Conservation (phyloP, 2,329 filamentous ascomycete species). For the Phyllosticta citrichinensis region DNA sequence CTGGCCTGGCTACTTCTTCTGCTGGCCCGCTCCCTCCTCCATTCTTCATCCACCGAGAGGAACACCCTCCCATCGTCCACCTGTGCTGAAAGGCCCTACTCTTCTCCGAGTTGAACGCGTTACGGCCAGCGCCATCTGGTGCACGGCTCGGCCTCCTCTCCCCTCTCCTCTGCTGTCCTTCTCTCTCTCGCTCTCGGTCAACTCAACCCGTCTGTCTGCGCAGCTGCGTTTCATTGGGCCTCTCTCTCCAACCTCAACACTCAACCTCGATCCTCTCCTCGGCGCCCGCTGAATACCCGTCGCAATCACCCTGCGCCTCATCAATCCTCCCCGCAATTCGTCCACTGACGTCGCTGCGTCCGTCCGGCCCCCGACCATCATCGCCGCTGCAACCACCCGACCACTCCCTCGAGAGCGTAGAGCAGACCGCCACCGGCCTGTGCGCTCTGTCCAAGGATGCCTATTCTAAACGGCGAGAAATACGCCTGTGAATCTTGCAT, state of each 20-base stretch:
- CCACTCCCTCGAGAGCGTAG: conserved; percentile 7
- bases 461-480: conserved; percentile 71
- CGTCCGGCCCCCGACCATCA: not conserved
- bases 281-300: not conserved
- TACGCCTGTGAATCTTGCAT: conserved; percentile 97
- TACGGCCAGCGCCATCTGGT: conserved; percentile 32
- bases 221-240: conserved; percentile 1
- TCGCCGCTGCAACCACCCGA: not conserved
- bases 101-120: conserved; percentile 26
- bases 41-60: conserved; percentile 13
- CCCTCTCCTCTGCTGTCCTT: conserved; percentile 12
- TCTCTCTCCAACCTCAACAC: not conserved
- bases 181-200: conserved; percentile 4
- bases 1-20: not conserved
- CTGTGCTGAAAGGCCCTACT: conserved; percentile 24
- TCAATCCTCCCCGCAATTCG: not conserved
- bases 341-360: not conserved
- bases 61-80: conserved; percentile 17
- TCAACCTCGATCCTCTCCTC: not conserved
- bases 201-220: not conserved
- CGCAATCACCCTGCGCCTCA: not conserved
- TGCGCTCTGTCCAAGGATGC: conserved; percentile 21
- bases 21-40: not conserved
- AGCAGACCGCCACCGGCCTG: conserved; percentile 10
- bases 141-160: conserved; percentile 26